phyloP scores from a whole-genome alignment of 1,139 yeast species.

The Saccharomyces hybrid region DNA sequence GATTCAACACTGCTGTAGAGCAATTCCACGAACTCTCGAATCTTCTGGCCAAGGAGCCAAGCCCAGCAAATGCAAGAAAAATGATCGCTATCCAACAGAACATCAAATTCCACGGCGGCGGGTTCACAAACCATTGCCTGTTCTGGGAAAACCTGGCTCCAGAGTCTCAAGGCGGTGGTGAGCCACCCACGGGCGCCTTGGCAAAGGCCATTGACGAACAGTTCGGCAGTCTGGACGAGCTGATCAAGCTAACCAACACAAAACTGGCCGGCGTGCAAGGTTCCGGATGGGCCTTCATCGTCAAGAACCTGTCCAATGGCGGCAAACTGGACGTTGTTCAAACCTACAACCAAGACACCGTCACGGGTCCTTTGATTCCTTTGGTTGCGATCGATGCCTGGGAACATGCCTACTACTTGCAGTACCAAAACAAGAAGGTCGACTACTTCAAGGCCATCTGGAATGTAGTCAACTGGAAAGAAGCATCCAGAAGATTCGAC shows the following conservation, averaged over 20 bases:
- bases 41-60: constrained; percentile 56
- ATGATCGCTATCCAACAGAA: constrained; percentile 53
- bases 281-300: constrained; percentile 96
- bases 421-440: constrained; percentile 88
- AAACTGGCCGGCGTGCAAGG: constrained; percentile 93
- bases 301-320: constrained; percentile 77
- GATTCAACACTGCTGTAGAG: constrained; percentile 77
- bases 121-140: constrained; percentile 76
- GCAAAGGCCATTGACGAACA: constrained; percentile 56
- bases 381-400: constrained; percentile 94
- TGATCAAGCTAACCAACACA: constrained; percentile 60
- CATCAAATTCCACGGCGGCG: constrained; percentile 94
- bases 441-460: constrained; percentile 95
- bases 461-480: constrained; percentile 96
- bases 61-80: constrained; percentile 40
- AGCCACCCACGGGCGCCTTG: constrained; percentile 53
- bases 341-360: constrained; percentile 87
- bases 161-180: constrained; percentile 74
- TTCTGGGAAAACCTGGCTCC: constrained; percentile 95
- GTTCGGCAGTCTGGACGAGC: constrained; percentile 71
- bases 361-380: constrained; percentile 63
- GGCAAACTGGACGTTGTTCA: constrained; percentile 70
- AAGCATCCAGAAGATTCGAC: constrained; percentile 57
- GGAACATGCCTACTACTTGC: constrained; percentile 97
- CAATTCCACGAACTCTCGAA: constrained; percentile 65